Conservation (phyloP, 1,139 yeast genomes). For the Scheffersomyces quercinus region DNA sequence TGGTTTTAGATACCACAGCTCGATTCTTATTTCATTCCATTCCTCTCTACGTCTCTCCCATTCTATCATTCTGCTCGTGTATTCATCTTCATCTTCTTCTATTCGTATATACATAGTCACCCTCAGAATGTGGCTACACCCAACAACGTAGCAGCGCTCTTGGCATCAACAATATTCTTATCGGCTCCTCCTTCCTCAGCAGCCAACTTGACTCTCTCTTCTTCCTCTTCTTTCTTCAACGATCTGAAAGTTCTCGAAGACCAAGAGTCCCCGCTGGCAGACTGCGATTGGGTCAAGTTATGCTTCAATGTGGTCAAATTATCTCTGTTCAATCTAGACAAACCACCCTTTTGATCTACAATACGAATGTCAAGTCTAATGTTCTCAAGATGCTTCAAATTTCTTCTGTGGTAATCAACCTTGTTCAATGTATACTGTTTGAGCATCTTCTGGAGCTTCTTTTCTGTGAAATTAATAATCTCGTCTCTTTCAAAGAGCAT, state of each 20-base stretch:
- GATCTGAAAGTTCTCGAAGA: conserved; percentile 64
- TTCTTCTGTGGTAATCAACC: conserved; percentile 85
- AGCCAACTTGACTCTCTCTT: conserved; percentile 12
- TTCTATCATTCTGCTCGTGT: too few species aligned
- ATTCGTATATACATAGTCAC: too few species aligned
- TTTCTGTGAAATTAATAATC: conserved; percentile 56
- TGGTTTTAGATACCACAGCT: too few species aligned
- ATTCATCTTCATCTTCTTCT: background rate
- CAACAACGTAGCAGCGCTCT: conserved; percentile 75
- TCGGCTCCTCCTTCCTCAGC: conserved; percentile 23
- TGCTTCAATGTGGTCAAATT: conserved; percentile 49
- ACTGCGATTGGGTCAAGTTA: conserved; percentile 51
- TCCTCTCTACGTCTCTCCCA: too few species aligned
- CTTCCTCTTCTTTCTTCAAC: conserved; percentile 38
- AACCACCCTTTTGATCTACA: conserved; percentile 78
- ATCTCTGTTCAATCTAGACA: conserved; percentile 81
- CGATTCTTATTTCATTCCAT: too few species aligned
- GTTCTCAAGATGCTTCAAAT: conserved; percentile 72
- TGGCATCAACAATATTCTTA: conserved; percentile 61
- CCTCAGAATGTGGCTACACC: conserved; percentile 71
- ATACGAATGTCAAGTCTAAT: conserved; percentile 73
- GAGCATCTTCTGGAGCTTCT: conserved; percentile 53
- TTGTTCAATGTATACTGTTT: conserved; percentile 65
- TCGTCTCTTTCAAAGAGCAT: conserved; percentile 74
- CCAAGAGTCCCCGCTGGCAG: conserved; percentile 61